Percentiles rank a stretch among this genome's conserved stretches.
Conservation (phyloP, 257 asterid species). For the Henckelia pumila region DNA sequence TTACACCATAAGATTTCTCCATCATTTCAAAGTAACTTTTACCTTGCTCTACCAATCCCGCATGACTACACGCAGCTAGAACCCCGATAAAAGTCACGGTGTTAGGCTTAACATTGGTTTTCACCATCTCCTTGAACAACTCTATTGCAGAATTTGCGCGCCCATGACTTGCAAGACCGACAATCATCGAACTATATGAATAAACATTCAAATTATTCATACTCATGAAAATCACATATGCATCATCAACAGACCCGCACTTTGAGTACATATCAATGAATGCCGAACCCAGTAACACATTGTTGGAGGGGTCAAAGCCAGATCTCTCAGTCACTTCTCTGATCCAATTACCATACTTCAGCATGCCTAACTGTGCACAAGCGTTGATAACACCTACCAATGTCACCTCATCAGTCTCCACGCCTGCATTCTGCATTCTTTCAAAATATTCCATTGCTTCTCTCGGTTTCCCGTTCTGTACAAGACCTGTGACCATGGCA, state of each 20-base stretch:
- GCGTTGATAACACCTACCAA: constrained; percentile 67
- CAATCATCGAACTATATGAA: constrained; percentile 71
- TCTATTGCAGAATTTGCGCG: constrained; percentile 50
- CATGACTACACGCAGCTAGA: constrained; percentile 77
- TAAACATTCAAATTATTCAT: constrained; percentile 54
- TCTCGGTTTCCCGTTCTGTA: constrained; percentile 60
- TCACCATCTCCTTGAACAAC: constrained; percentile 67
- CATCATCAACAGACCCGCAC: constrained; percentile 74
- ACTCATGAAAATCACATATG: constrained; percentile 40
- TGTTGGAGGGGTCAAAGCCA: constrained; percentile 44
- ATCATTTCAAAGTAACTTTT: constrained; percentile 41
- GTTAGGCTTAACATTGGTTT: constrained; percentile 57
- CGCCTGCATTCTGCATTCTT: constrained; percentile 60
- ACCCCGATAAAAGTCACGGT: constrained; percentile 71
- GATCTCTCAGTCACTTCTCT: constrained; percentile 47
- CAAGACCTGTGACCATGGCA: constrained; percentile 77
- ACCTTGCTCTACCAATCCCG: constrained; percentile 70
- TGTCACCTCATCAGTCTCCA: constrained; percentile 63
- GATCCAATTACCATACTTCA: constrained; percentile 59
- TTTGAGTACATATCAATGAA: constrained; percentile 84
- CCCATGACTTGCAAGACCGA: constrained; percentile 74
- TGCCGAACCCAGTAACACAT: constrained; percentile 65
- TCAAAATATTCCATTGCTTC: constrained; percentile 65
- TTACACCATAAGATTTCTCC: constrained; percentile 45
- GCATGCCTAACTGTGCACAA: constrained; percentile 71